Percentiles rank a stretch among this genome's conserved stretches.
phyloP scores from a whole-genome alignment of 768 basidiomycete species.

The Rhodotorula kratochvilovae region DNA sequence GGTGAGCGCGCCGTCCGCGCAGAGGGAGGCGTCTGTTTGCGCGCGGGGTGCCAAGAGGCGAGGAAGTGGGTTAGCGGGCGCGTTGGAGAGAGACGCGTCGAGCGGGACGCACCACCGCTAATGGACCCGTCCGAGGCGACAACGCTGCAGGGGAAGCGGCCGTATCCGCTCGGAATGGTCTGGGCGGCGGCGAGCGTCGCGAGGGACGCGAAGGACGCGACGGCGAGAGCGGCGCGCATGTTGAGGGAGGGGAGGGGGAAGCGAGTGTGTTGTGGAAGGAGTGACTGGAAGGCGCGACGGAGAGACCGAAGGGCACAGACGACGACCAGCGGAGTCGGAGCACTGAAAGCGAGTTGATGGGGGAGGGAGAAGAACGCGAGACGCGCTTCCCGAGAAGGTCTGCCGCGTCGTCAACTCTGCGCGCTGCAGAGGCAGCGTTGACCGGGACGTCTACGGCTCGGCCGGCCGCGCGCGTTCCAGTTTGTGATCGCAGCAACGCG shows the following conservation, averaged over 20 bases:
- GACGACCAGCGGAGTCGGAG: no score
- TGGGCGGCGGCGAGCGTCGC: conserved; percentile 16
- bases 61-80: background rate
- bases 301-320: no score
- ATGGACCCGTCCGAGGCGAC: conserved; percentile 14
- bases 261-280: background rate
- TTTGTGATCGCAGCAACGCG: no score
- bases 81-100: background rate
- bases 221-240: conserved; percentile 21
- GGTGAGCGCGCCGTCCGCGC: conserved; percentile 1
- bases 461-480: no score
- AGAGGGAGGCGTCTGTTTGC: conserved; percentile 7
- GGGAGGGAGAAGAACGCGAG: no score
- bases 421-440: no score
- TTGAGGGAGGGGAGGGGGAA: background rate
- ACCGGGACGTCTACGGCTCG: no score
- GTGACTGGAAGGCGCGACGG: no score
- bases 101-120: conserved; percentile 9
- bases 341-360: no score
- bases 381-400: no score
- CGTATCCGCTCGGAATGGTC: conserved; percentile 14
- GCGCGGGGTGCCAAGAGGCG: background rate
- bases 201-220: conserved; percentile 22
- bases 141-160: conserved; percentile 25
- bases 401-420: no score